Evolutionary conservation across 2,329 filamentous ascomycete genomes (phyloP).

Genomic region (Chaetomium olivaceum): DNA sequence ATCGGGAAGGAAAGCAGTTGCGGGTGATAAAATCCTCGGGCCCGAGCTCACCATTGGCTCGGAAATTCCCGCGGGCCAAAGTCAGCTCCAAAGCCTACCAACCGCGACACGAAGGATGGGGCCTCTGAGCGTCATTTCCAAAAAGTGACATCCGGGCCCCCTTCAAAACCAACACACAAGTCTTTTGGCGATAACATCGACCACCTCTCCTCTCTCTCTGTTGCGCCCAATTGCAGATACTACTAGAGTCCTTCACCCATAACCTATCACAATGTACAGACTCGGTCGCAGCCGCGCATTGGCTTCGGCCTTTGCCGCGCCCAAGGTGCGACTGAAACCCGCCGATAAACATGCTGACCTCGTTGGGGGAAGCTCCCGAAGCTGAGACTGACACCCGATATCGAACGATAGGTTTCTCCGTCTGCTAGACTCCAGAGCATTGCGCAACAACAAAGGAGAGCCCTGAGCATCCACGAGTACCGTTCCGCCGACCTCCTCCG

Average conservation of each 20-base stretch:
- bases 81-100: slow-evolving; percentile 5
- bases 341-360: not conserved
- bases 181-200: slow-evolving; percentile 18
- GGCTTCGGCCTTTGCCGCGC: slow-evolving; percentile 75
- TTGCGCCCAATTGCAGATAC: not conserved
- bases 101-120: slow-evolving; percentile 16
- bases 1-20: slow-evolving; percentile 10
- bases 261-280: slow-evolving; percentile 73
- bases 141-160: slow-evolving; percentile 21
- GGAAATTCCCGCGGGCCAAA: slow-evolving; percentile 5
- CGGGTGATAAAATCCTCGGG: slow-evolving; percentile 10
- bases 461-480: slow-evolving; percentile 97
- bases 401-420: slow-evolving; percentile 46
- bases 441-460: slow-evolving; percentile 73
- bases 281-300: slow-evolving; percentile 79
- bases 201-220: slow-evolving; percentile 19
- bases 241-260: not conserved
- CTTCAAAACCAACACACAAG: slow-evolving; percentile 19
- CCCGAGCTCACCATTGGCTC: slow-evolving; percentile 12
- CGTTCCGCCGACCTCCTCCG: slow-evolving; percentile 89
- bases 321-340: slow-evolving; percentile 60
- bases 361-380: not conserved
- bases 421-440: slow-evolving; percentile 62
- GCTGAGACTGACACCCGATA: not conserved
- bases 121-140: slow-evolving; percentile 32